Percentiles rank a stretch among this genome's conserved stretches.
Evolutionary conservation across 805 yeast genomes (phyloP).

Genomic region (Spencermartinsiella europaea): DNA sequence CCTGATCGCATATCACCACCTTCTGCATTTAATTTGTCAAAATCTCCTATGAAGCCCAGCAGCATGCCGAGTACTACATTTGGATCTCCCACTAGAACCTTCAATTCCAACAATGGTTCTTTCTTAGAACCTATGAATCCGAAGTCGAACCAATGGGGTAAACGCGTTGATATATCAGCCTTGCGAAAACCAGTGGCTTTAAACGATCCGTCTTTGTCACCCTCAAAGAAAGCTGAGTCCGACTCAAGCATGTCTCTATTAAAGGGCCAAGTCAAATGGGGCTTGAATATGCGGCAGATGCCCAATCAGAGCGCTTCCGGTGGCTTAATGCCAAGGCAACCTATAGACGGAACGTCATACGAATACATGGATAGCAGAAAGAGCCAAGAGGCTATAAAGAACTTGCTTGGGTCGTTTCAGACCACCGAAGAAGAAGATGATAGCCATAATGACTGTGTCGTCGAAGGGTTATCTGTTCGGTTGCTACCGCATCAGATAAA

Average conservation of each 20-base stretch:
- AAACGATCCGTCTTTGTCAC: not conserved
- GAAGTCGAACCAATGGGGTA: constrained; percentile 21
- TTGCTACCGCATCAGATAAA: constrained; percentile 42
- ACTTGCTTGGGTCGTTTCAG: constrained; percentile 14
- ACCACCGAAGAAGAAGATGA: constrained; percentile 5
- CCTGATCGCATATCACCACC: too few relatives aligned
- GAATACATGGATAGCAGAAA: constrained; percentile 3
- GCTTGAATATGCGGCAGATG: not conserved
- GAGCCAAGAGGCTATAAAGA: constrained; percentile 14
- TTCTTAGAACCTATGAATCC: constrained; percentile 25
- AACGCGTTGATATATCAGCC: constrained; percentile 11
- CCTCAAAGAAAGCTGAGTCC: not conserved
- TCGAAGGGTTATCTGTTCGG: constrained; percentile 37
- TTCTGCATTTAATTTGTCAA: too few relatives aligned
- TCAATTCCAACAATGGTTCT: constrained; percentile 9
- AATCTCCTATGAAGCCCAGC: too few relatives aligned
- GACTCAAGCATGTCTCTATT: not conserved
- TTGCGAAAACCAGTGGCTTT: constrained; percentile 9
- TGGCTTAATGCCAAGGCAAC: not conserved
- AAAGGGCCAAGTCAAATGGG: not conserved
- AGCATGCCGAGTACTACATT: constrained; percentile 1
- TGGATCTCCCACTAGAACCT: constrained; percentile 13
- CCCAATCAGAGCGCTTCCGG: too few relatives aligned
- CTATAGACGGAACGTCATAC: too few relatives aligned
- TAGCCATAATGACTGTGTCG: constrained; percentile 9